Evolutionary conservation across 306 rosid species (phyloP), one percentile per base, ranked within the genome.

Genomic region (Coriaria nepalensis): DNA sequence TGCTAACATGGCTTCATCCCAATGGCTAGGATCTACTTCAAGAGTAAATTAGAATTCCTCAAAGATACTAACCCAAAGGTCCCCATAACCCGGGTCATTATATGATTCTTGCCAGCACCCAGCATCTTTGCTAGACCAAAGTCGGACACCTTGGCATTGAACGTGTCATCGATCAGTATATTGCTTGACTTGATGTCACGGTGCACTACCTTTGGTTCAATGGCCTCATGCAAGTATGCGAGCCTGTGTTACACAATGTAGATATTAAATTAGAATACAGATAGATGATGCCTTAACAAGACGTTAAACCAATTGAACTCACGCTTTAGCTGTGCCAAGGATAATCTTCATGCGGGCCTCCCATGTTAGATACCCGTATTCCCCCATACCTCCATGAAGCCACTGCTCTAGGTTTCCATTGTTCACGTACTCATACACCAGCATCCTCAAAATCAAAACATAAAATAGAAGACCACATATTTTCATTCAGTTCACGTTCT

Each of bases 321-420:
- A 88, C 96, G 95, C 96, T 76, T 88, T 88, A 45, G 93, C 96
- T 2, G 95, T 88, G 69, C 96, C 96, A 14, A 83, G 79, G 63
- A 88, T 77, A 71, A 88, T 63, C 81, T 83, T 88, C 55, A 70
- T 77, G 7, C 96, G 88, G 10, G 96, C 95, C 66, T 88, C 95
- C 96, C 96, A 88, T 10, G 96, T 88, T 52, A 88, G 96, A 74
- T 83, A 80, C 37, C 83, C 94, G 68, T 88, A 87, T 54, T 83
- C 88, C 43, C 86, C 86, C 96, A 88, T 83, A 12, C 83, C 96
- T 68, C 88, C 95, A 59, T 88, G 96, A 55, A 88, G 88, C 96
- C 96, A 88, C 58, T 80, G 95, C 68, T 88, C 96, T 61, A 88
- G 70, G 68, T 84, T 88, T 76, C 96, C 96, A 72, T 80, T 88